Evolutionary conservation across 116 monocot species (phyloP).

Genomic region (Phalaenopsis hybrid): DNA sequence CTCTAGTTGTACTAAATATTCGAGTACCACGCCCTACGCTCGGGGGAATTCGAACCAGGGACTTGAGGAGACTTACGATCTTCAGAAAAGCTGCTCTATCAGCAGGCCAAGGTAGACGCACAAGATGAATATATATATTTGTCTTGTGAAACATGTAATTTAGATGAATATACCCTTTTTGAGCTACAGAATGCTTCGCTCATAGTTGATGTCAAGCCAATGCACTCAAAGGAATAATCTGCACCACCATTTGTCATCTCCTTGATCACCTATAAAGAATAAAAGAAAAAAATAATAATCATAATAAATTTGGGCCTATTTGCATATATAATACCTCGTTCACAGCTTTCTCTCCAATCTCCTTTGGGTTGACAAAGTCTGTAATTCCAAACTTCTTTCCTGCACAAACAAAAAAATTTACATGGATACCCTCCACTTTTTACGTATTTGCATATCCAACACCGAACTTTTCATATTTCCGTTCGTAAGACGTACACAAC

Average conservation of each 20-base stretch:
- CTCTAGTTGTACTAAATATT: too few species aligned
- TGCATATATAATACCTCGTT: constrained; percentile 31
- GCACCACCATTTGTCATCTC: constrained; percentile 53
- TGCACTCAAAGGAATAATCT: constrained; percentile 69
- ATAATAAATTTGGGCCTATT: background rate
- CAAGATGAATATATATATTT: too few species aligned
- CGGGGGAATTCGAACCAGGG: too few species aligned
- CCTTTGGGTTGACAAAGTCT: constrained; percentile 76
- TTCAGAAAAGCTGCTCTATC: too few species aligned
- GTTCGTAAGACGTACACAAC: too few species aligned
- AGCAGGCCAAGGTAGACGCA: too few species aligned
- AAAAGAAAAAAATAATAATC: background rate
- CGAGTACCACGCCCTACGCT: too few species aligned
- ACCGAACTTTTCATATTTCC: too few species aligned
- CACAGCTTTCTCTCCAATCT: constrained; percentile 47
- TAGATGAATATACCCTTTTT: constrained; percentile 23
- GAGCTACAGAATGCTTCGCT: constrained; percentile 48
- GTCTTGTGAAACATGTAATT: background rate
- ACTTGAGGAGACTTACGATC: too few species aligned
- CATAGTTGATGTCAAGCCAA: constrained; percentile 72
- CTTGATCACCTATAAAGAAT: constrained; percentile 37
- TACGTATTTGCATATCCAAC: too few species aligned
- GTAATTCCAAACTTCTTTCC: constrained; percentile 3
- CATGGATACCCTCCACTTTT: too few species aligned
- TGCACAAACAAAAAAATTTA: too few species aligned